Conservation (phyloP, 345 rosid species). For the Camelina neglecta region DNA sequence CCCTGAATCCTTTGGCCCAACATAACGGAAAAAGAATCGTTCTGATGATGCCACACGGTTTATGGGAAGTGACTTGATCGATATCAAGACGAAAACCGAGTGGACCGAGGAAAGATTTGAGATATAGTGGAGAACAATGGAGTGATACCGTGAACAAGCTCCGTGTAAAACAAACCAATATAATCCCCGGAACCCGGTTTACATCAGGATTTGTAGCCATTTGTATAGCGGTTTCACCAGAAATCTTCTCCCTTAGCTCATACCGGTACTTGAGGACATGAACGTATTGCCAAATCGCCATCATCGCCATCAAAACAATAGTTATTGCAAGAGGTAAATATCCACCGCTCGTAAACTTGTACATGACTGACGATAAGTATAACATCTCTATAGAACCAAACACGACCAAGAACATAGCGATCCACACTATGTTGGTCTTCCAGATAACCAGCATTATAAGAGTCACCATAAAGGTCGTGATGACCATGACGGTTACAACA, state of each 20-base stretch:
- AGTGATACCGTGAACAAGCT: conserved; percentile 81
- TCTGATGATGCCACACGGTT: conserved; percentile 55
- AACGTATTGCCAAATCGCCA: conserved; percentile 75
- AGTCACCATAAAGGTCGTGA: conserved; percentile 62
- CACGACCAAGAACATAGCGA: conserved; percentile 47
- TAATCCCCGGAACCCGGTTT: conserved; percentile 62
- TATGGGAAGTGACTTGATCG: conserved; percentile 67
- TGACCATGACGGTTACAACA: conserved; percentile 67
- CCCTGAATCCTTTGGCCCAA: conserved; percentile 59
- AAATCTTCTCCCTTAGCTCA: conserved; percentile 67
- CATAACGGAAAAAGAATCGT: conserved; percentile 70
- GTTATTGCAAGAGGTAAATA: conserved; percentile 61
- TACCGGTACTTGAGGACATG: conserved; percentile 53
- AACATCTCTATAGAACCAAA: conserved; percentile 52
- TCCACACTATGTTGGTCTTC: conserved; percentile 58
- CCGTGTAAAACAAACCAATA: conserved; percentile 63
- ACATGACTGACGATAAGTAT: conserved; percentile 57
- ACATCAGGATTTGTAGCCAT: conserved; percentile 48
- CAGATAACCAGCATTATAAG: conserved; percentile 75
- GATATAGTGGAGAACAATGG: conserved; percentile 73
- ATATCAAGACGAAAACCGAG: conserved; percentile 67
- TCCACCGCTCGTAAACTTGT: conserved; percentile 70
- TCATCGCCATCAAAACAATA: conserved; percentile 48
- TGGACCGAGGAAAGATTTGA: conserved; percentile 64
- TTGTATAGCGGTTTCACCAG: conserved; percentile 49